Evolutionary conservation across 305 asterid genomes (phyloP).

Genomic region (Fraxinus sp.): DNA sequence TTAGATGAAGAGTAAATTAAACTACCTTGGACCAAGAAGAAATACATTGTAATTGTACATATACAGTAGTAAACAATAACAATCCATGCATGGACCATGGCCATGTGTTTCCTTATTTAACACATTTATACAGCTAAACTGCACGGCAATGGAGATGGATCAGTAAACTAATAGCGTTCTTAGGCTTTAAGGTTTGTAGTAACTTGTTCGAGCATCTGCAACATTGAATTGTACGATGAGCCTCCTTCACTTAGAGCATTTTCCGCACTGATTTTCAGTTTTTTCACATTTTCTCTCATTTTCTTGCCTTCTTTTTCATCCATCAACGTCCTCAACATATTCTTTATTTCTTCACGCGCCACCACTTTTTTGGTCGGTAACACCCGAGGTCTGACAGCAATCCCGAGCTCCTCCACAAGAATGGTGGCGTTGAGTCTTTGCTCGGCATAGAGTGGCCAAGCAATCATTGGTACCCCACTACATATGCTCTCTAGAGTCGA

Average conservation of each 20-base stretch:
- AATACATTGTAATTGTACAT: neutral
- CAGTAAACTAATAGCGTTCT: neutral
- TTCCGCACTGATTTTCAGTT: slow-evolving; percentile 34
- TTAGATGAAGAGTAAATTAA: too few species aligned
- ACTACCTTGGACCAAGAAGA: neutral
- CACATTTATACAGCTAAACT: neutral
- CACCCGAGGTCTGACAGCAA: neutral
- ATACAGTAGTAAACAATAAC: too few species aligned
- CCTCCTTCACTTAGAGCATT: slow-evolving; percentile 39
- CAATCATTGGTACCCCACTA: neutral
- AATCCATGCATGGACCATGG: neutral
- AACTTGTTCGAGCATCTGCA: slow-evolving; percentile 21
- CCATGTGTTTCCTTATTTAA: neutral
- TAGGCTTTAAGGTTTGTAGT: neutral
- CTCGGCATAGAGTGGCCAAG: neutral
- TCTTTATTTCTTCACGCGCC: slow-evolving; percentile 49
- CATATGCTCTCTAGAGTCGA: neutral
- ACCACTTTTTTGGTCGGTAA: slow-evolving; percentile 40
- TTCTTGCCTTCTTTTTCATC: slow-evolving; percentile 31
- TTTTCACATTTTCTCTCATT: slow-evolving; percentile 36
- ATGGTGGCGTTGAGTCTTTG: neutral
- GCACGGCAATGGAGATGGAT: neutral
- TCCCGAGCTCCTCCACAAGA: neutral
- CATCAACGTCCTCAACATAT: slow-evolving; percentile 47
- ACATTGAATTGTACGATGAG: slow-evolving; percentile 40